Evolutionary conservation across 2,329 filamentous ascomycete genomes (phyloP).

Genomic region (Penicillium sp.): DNA sequence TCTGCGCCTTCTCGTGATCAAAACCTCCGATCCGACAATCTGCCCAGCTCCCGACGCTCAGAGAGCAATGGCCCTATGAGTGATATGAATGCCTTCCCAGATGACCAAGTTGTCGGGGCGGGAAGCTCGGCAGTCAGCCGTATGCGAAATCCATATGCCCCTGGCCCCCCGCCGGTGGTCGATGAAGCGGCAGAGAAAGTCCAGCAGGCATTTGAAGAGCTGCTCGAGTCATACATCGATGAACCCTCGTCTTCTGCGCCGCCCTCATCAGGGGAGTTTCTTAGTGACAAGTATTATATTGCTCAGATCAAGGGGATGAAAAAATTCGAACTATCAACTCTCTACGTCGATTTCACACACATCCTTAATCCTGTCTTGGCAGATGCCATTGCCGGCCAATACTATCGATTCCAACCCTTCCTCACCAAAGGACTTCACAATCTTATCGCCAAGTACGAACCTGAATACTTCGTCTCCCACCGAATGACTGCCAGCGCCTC

Average conservation of each 20-base stretch:
- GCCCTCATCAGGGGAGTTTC: constrained; percentile 54
- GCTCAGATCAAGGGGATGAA: constrained; percentile 63
- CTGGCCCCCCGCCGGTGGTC: constrained; percentile 58
- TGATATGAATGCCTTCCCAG: constrained; percentile 59
- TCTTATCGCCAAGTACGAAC: constrained; percentile 90
- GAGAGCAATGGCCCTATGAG: constrained; percentile 53
- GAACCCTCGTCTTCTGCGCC: constrained; percentile 55
- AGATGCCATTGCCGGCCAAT: constrained; percentile 81
- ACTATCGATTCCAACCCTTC: constrained; percentile 93
- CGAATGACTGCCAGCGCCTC: constrained; percentile 72
- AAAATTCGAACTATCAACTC: constrained; percentile 61
- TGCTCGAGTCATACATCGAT: constrained; percentile 61
- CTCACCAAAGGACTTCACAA: constrained; percentile 85
- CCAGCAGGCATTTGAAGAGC: constrained; percentile 61
- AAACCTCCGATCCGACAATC: constrained; percentile 39
- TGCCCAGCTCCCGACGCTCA: constrained; percentile 54
- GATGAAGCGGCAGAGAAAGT: constrained; percentile 62
- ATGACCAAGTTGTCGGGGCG: constrained; percentile 60
- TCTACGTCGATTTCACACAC: constrained; percentile 72
- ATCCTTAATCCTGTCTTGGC: constrained; percentile 79
- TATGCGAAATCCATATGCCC: constrained; percentile 49
- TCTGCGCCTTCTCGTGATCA: constrained; percentile 31
- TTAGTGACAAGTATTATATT: constrained; percentile 64
- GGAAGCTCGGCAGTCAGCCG: constrained; percentile 50
- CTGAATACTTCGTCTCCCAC: constrained; percentile 89